These are phyloP conservation scores for Podila minutissima DNA, from an alignment of 192 early-diverging fungal genomes.

Conservation along the genomic window DNA sequence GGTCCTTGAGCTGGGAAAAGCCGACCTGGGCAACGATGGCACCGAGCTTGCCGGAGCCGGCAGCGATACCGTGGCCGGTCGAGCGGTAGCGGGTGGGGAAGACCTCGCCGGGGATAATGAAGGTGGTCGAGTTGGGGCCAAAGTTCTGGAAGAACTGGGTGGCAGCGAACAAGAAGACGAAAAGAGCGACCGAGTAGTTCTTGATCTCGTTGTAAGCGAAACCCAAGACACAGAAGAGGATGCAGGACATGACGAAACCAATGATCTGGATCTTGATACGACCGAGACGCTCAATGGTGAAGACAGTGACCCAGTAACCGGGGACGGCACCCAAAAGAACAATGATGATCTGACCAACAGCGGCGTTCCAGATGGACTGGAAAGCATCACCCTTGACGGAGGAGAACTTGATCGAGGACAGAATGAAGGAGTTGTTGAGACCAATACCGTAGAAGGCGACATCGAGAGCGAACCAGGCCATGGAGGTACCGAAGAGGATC, in stretches of 20 bases:
- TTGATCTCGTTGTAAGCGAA: conserved; percentile 77
- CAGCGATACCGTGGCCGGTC: conserved; percentile 84
- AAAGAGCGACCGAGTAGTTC: conserved; percentile 62
- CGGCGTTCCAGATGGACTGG: conserved; percentile 55
- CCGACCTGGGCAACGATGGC: conserved; percentile 80
- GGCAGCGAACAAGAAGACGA: conserved; percentile 71
- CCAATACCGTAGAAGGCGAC: conserved; percentile 87
- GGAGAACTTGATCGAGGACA: conserved; percentile 76
- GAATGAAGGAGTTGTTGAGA: conserved; percentile 80
- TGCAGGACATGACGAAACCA: conserved; percentile 77
- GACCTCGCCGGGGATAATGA: conserved; percentile 84
- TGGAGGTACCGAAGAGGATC: conserved; percentile 78
- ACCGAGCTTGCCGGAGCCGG: conserved; percentile 82
- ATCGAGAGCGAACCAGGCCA: conserved; percentile 83
- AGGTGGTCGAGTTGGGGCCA: conserved; percentile 94
- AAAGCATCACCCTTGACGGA: conserved; percentile 48
- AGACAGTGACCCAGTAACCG: conserved; percentile 95
- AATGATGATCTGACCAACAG: conserved; percentile 92
- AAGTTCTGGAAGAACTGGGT: conserved; percentile 92
- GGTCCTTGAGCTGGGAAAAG: conserved; percentile 76
- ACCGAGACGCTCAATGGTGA: conserved; percentile 85
- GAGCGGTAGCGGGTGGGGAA: conserved; percentile 87
- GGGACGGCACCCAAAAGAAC: conserved; percentile 84
- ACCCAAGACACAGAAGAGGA: conserved; percentile 79
- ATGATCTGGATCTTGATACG: conserved; percentile 90